These are phyloP conservation scores for Podila horticola DNA, from an alignment of 192 early-diverging fungal genomes.

Conservation along the genomic window DNA sequence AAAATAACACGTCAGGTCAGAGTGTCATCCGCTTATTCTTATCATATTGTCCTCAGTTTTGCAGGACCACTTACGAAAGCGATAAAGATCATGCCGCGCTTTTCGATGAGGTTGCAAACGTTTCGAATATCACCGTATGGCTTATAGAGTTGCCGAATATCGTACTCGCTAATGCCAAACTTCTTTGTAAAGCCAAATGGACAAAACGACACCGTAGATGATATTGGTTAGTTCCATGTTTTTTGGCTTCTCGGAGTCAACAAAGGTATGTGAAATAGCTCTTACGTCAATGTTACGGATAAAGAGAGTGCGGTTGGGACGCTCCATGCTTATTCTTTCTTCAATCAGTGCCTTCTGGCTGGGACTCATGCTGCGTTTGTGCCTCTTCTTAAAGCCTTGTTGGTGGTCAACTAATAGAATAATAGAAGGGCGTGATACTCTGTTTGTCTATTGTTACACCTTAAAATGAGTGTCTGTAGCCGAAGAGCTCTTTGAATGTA, in stretches of 20 bases:
- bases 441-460: too few relatives aligned
- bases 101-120: constrained; percentile 59
- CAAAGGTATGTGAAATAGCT: neutral
- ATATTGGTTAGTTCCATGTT: too few relatives aligned
- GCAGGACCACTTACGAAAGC: constrained; percentile 56
- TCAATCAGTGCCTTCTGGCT: neutral
- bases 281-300: constrained; percentile 4
- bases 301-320: constrained; percentile 1
- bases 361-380: neutral
- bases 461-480: too few relatives aligned
- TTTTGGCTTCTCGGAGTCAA: neutral
- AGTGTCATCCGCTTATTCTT: neutral
- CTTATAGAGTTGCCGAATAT: neutral
- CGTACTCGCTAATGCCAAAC: neutral
- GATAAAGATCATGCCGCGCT: constrained; percentile 62
- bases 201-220: neutral
- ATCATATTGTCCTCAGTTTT: neutral
- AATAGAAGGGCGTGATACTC: too few relatives aligned
- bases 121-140: constrained; percentile 64
- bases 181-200: neutral
- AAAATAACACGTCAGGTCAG: neutral
- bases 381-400: neutral
- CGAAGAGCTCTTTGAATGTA: too few relatives aligned
- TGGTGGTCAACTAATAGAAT: too few relatives aligned
- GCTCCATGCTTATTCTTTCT: constrained; percentile 1